Conservation (phyloP, 2,329 filamentous ascomycete species). For the Apiospora rasikravindrae region DNA sequence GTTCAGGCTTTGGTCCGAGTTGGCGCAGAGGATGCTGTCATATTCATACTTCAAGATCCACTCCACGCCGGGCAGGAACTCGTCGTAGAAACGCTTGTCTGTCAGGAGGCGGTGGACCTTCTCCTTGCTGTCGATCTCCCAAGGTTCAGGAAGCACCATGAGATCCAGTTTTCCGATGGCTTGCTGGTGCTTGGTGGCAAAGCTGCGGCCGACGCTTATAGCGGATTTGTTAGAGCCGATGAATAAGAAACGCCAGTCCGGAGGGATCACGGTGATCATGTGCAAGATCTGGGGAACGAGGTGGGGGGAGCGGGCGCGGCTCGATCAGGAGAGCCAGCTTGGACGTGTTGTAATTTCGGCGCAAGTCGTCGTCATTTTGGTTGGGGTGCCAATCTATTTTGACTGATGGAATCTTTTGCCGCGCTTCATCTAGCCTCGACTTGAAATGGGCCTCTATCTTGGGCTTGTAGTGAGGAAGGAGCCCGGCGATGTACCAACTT, state of each 20-base stretch:
- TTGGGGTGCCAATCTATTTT: conserved; percentile 46
- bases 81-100: conserved; percentile 57
- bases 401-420: conserved; percentile 43
- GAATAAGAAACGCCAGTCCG: conserved; percentile 61
- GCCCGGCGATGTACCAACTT: conserved; percentile 54
- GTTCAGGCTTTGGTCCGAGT: conserved; percentile 55
- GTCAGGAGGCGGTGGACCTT: conserved; percentile 55
- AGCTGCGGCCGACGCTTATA: conserved; percentile 49
- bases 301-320: conserved; percentile 52
- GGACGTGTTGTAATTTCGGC: conserved; percentile 49
- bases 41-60: conserved; percentile 61
- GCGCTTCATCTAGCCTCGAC: conserved; percentile 45
- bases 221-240: conserved; percentile 56
- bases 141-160: conserved; percentile 52
- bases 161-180: conserved; percentile 58
- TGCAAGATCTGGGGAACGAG: conserved; percentile 56
- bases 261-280: conserved; percentile 57
- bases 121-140: conserved; percentile 53
- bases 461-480: conserved; percentile 50
- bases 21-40: conserved; percentile 62
- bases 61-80: conserved; percentile 55
- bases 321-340: conserved; percentile 61
- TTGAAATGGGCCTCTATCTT: conserved; percentile 46
- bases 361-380: conserved; percentile 34
- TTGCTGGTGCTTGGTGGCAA: conserved; percentile 54